Percentiles rank a stretch among this genome's conserved stretches.
These are phyloP conservation scores for Luvunga scandens DNA, from an alignment of 345 rosid genomes.

Conservation along the genomic window DNA sequence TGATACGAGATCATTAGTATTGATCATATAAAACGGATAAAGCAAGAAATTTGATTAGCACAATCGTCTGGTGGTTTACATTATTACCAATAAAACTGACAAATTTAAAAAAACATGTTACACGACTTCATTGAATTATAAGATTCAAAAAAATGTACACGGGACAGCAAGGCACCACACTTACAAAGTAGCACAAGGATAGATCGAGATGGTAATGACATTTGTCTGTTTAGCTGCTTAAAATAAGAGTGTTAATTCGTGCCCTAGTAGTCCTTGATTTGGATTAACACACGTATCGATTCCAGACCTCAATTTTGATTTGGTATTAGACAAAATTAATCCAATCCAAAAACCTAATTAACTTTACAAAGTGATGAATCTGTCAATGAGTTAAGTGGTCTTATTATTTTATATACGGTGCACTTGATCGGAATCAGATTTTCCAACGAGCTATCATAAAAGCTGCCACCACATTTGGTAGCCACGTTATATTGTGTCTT, in stretches of 20 bases:
- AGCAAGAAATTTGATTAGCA: too few relatives aligned
- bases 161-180: background rate
- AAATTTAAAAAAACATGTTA: too few relatives aligned
- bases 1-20: too few relatives aligned
- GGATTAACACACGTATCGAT: background rate
- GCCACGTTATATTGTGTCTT: background rate
- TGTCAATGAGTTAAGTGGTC: background rate
- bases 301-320: background rate
- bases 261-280: background rate
- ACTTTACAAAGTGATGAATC: background rate
- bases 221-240: background rate
- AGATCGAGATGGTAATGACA: background rate
- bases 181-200: too few relatives aligned
- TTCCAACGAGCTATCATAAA: background rate
- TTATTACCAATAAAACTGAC: too few relatives aligned
- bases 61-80: too few relatives aligned
- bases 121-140: background rate
- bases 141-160: background rate
- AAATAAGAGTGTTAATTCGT: background rate
- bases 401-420: too few relatives aligned
- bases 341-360: background rate
- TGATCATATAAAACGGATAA: too few relatives aligned
- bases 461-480: background rate
- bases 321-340: background rate
- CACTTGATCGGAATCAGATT: background rate